Base-by-base conservation (phyloP, 345 rosid genomes). In the Carallia pectinifolia region DNA sequence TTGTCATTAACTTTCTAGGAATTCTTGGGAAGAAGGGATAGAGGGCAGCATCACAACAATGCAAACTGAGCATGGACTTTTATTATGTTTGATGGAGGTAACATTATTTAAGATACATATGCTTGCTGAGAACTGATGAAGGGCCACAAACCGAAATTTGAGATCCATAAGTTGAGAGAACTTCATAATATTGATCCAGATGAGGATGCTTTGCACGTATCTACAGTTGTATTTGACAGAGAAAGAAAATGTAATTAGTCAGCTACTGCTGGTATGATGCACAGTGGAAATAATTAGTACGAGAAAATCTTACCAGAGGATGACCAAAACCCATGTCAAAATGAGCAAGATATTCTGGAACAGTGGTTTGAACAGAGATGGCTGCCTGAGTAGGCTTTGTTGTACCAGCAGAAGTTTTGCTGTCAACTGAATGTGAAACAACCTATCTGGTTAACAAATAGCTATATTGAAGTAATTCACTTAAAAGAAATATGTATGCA, bases 251-350 rank as follows among this genome's bases (percentile, higher is more conserved):
- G 67, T 13, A 72, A 52, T 58, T 53, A 37, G 71, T 33, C 58
- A 66, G 50, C 13, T 53, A 44, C 36, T 18, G 50, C 50, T 50
- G 29, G 17, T 16, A 53, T 34, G 17, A 10, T 30, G 50, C 1
- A 9, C 12, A 55, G 9, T n/a, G 18, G 18, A 58, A 58, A 68
- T 31, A 39, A 61, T 40, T 38, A 7, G 17, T 6, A 4, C 19
- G n/a, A 48, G 62, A 60, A 65, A 7, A 18, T 53, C 44, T 40
- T 84, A 95, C 99, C 89, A 80, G 61, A 31, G 88, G 86, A 77
- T 85, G 97, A 76, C 89, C 80, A 72, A 79, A 83, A 53, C 96
- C 99, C 27, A 89, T 58, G 58, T 92, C 94, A 67, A 85, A 84
- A 54, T 78, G 80, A 69, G 75, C 44, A 69, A 60, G 66, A 58